Base-by-base conservation (phyloP, 352 stramenopile species). In the Pythium myriotylum region DNA sequence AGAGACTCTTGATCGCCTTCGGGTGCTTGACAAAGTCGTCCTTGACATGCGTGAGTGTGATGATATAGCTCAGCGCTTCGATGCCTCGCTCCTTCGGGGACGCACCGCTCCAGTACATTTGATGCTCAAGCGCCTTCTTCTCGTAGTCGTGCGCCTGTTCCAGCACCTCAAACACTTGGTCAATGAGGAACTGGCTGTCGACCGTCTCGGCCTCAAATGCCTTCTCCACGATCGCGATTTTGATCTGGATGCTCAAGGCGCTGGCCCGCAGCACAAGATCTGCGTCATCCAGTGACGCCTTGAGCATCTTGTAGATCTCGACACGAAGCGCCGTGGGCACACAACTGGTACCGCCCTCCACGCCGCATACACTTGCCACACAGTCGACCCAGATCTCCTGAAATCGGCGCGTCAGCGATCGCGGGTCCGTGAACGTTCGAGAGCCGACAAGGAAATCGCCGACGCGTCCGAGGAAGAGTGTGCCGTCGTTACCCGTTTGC, bases 331-430 rank as follows among this genome's bases (percentile, higher is more conserved):
- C 62, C 22, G 80, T 70, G 8, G 84, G 84, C 4, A 95, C 81
- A 54, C 75, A 86, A 9, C 70, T 64, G 22, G 80, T 84, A 8
- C 86, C 86, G 57, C 86, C 72, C 56, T 95, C 84, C 2, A 89
- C 80, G 20, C 84, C 84, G 42, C 84, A 91, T 26, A 93, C 80
- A 23, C 84, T 91, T 12, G 84, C 84, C 12, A 91, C 80, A 54
- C 80, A 89, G 54, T 93, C 84, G 24, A 91, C 81, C 84, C 84
- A 93, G 19, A 91, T 81, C 46, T 91, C 81, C 32, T 93, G 84
- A 49, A 91, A 54, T 39, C 79, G 79, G 2, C 81, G 70, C 9
- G 76, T 89, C 19, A 64, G 62, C 17, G 73, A 62, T n/a, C 77
- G 75, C 19, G 59, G 56, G 32, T 83, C 77, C 5, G 59, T 54